Percentiles rank a stretch among this genome's conserved stretches.
phyloP scores from a whole-genome alignment of 2,329 filamentous ascomycete genomes.

The Huntiella moniliformis region DNA sequence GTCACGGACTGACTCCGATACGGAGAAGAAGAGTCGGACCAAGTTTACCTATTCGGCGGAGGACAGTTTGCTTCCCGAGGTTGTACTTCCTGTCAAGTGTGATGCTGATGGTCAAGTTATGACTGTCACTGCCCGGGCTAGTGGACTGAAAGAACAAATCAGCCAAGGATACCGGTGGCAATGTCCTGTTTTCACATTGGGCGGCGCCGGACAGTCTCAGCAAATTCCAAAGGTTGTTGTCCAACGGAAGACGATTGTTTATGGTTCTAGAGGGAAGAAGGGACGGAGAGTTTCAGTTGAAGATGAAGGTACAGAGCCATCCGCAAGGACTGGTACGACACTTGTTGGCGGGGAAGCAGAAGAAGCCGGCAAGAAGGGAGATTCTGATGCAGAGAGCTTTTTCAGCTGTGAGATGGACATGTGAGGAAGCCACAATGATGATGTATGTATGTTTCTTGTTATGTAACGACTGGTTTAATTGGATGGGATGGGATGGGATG shows the following conservation, averaged over 20 bases:
- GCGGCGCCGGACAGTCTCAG: conserved; percentile 19
- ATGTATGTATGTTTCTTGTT: conserved; percentile 1
- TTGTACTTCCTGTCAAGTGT: conserved; percentile 44
- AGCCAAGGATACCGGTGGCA: conserved; percentile 85
- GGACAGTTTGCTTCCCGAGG: conserved; percentile 74
- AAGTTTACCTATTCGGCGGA: conserved; percentile 74
- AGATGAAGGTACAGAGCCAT: neutral
- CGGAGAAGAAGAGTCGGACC: conserved; percentile 29
- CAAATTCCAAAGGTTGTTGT: neutral
- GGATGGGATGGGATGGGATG: neutral
- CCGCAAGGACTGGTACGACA: neutral
- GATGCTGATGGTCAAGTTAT: conserved; percentile 23
- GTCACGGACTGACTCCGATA: conserved; percentile 28
- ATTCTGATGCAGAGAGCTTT: conserved; percentile 9
- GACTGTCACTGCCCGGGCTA: conserved; percentile 71
- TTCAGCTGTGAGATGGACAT: conserved; percentile 7
- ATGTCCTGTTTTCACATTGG: conserved; percentile 81
- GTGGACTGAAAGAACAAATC: conserved; percentile 78
- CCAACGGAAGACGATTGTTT: neutral
- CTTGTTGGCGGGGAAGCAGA: neutral
- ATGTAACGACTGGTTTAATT: conserved; percentile 1
- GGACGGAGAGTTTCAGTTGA: neutral
- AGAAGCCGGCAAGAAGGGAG: neutral
- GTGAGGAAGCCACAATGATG: neutral
- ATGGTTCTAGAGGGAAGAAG: neutral